phyloP scores from a whole-genome alignment of 2,329 filamentous ascomycete species.

The Fusarium sambucinum region DNA sequence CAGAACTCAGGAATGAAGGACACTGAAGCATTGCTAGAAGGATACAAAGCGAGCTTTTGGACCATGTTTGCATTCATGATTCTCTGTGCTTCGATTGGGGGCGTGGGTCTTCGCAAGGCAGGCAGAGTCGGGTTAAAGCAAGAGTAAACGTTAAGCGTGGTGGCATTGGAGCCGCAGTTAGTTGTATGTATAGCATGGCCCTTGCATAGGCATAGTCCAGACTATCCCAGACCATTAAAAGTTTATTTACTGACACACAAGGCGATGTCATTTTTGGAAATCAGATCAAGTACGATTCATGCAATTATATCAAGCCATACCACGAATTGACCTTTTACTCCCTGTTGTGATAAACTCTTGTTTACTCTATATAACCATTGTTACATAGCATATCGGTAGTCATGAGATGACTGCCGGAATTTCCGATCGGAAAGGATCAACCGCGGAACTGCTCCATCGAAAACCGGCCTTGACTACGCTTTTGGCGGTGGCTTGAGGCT shows the following conservation, averaged over 20 bases:
- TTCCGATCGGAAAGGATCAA: neutral
- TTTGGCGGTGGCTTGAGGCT: neutral
- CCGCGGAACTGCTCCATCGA: neutral
- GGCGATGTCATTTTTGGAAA: neutral
- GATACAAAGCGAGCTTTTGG: slow-evolving; percentile 65
- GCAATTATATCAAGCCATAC: neutral
- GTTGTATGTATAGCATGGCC: neutral
- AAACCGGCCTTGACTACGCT: neutral
- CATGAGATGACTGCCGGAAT: neutral
- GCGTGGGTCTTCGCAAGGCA: slow-evolving; percentile 51
- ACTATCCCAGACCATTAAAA: neutral
- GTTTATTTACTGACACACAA: neutral
- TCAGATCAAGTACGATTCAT: neutral
- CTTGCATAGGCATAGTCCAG: neutral
- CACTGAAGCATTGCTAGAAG: slow-evolving; percentile 57
- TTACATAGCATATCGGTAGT: no score
- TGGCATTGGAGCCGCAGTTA: neutral
- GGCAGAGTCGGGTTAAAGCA: slow-evolving; percentile 57
- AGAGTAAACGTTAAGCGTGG: slow-evolving; percentile 43
- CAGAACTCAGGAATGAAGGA: slow-evolving; percentile 45
- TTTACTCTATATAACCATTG: no score
- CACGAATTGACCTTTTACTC: neutral
- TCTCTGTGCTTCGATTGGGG: slow-evolving; percentile 54
- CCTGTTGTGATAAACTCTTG: neutral
- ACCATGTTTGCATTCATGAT: slow-evolving; percentile 62